phyloP scores from a whole-genome alignment of 1,139 yeast genomes.

The Wickerhamiella pararugosa region DNA sequence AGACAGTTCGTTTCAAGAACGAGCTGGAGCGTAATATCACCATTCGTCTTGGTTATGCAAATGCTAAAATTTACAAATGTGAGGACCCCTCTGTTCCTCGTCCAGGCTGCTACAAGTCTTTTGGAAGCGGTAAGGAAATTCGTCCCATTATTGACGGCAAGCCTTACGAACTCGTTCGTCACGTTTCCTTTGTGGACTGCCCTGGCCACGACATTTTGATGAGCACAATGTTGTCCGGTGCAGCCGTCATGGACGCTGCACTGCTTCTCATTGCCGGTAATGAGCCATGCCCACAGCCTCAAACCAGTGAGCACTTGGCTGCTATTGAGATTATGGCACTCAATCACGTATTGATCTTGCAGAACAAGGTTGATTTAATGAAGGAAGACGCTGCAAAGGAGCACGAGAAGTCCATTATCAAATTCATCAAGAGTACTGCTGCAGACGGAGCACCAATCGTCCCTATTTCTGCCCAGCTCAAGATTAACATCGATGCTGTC shows the following conservation, averaged over 20 bases:
- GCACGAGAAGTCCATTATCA: conserved; percentile 82
- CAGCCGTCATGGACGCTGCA: conserved; percentile 99
- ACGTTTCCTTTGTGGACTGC: conserved; percentile 97
- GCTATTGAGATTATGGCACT: conserved; percentile 99
- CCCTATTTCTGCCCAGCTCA: conserved; percentile 97
- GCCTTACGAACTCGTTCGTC: conserved; percentile 81
- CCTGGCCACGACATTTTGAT: conserved; percentile 99
- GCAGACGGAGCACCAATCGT: conserved; percentile 99
- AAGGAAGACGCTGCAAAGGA: conserved; percentile 93
- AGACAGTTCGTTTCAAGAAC: conserved; percentile 96
- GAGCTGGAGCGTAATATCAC: conserved; percentile 98
- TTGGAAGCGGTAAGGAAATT: conserved; percentile 87
- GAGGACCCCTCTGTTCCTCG: conserved; percentile 77
- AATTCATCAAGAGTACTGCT: conserved; percentile 91
- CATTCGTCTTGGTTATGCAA: conserved; percentile 95
- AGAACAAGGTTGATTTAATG: conserved; percentile 97
- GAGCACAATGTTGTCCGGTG: conserved; percentile 99
- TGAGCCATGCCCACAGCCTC: conserved; percentile 99
- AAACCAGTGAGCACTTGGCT: conserved; percentile 97
- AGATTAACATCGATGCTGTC: conserved; percentile 96
- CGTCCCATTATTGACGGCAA: conserved; percentile 81
- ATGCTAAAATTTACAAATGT: conserved; percentile 94
- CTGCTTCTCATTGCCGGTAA: conserved; percentile 91
- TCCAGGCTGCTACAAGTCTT: conserved; percentile 90
- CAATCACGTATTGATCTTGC: conserved; percentile 89